A percentile compares a stretch with the other conserved stretches of the same genome.
phyloP scores from a whole-genome alignment of 73 alveolate species.

The Paramecium bursaria region DNA sequence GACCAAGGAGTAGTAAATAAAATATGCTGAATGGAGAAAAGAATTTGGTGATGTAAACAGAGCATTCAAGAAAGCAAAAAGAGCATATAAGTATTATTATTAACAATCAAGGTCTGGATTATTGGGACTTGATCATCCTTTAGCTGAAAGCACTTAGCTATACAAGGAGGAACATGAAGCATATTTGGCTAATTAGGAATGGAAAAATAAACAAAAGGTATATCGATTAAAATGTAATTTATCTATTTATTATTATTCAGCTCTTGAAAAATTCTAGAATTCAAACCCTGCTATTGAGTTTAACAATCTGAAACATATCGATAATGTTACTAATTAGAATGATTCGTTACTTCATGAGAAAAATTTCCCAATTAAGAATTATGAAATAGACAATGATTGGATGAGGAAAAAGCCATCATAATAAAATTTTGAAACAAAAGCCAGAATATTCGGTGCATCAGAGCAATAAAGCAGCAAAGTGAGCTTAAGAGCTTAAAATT shows the following conservation, averaged over 20 bases:
- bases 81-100: neutral
- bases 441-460: conserved; percentile 24
- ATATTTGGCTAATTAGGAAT: neutral
- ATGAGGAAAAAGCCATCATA: conserved; percentile 13
- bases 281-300: conserved; percentile 53
- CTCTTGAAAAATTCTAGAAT: conserved; percentile 33
- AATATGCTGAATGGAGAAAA: conserved; percentile 37
- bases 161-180: conserved; percentile 33
- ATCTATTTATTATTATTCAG: neutral
- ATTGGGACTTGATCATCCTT: conserved; percentile 33
- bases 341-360: neutral
- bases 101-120: conserved; percentile 21
- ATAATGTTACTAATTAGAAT: conserved; percentile 24
- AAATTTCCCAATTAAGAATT: conserved; percentile 8
- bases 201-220: neutral
- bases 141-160: neutral
- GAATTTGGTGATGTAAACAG: conserved; percentile 37
- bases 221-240: conserved; percentile 27
- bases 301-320: conserved; percentile 18
- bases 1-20: conserved; percentile 8
- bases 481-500: conserved; percentile 8
- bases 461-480: conserved; percentile 11
- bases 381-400: conserved; percentile 39
- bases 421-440: neutral
- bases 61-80: conserved; percentile 48